Percentiles rank a stretch among this genome's conserved stretches.
These are phyloP conservation scores for Helichrysum umbraculigerum DNA, from an alignment of 129 eudicot species.

Conservation along the genomic window DNA sequence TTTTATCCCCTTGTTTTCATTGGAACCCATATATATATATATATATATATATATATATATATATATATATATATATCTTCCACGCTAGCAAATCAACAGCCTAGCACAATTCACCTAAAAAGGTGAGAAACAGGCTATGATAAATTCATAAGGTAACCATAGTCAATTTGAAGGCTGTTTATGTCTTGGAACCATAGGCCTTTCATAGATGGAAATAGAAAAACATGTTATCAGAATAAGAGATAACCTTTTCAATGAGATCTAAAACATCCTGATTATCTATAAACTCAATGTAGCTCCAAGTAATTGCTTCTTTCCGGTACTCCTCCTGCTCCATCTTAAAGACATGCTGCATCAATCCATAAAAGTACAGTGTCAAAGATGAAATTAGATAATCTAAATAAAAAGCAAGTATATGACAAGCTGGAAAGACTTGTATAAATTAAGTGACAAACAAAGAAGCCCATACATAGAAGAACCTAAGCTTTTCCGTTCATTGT, in stretches of 20 bases:
- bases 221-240: constrained; percentile 11
- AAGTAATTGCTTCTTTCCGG: constrained; percentile 77
- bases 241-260: constrained; percentile 87
- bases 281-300: constrained; percentile 97
- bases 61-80: neutral
- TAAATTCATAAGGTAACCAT: neutral
- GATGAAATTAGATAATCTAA: neutral
- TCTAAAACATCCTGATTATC: constrained; percentile 98
- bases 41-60: no score
- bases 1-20: no score
- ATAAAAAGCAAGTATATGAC: neutral
- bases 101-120: no score
- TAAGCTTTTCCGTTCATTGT: neutral
- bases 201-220: constrained; percentile 5
- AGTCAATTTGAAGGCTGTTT: neutral
- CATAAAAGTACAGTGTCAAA: constrained; percentile 10
- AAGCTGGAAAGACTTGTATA: constrained; percentile 15
- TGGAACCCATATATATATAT: neutral
- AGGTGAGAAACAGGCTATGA: neutral
- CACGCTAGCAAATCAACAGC: constrained; percentile 1
- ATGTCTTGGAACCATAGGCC: neutral
- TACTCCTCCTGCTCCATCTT: constrained; percentile 99
- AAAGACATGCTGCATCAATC: constrained; percentile 77
- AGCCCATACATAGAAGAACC: constrained; percentile 4
- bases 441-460: constrained; percentile 1